Base-by-base conservation (phyloP, 805 yeast genomes). In the Yarrowia sp. region DNA sequence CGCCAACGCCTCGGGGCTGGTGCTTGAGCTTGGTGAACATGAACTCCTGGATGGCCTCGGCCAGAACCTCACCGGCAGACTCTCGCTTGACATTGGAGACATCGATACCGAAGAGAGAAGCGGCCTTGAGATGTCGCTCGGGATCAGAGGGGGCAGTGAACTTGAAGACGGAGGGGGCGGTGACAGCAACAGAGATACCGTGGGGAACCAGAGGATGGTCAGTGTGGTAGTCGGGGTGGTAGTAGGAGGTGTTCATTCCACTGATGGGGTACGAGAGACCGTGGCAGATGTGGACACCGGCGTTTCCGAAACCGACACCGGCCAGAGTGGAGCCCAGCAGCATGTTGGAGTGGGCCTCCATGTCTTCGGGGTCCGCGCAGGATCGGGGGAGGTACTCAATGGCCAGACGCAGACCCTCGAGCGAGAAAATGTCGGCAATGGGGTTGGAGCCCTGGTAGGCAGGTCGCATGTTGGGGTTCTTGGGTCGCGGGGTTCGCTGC, bases 401-500 rank as follows among this genome's bases (percentile, higher is more conserved):
- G 53, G 79, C 75, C 78, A 81, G 73, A 43, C 76, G 74, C 63
- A 81, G 73, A 17, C 82, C 83, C 66, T 79, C 81, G 69, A 80
- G 71, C 38, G 81, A 79, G 72, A 80, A 80, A 39, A 81, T 76
- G 67, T 81, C 83, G 4, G 82, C 78, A 67, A 81, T 80, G 30
- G 83, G 83, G 73, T 79, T 80, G 19, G 83, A 80, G n/a, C 81
- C 81, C 70, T 79, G 81, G 69, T 79, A 79, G 1, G 81, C 79
- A 3, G 81, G 81, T 10, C 81, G 75, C 46, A 75, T 67, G 65
- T 76, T 68, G n/a, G 81, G 81, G 68, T 76, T 74, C 0, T 73
- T 38, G 5, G 81, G 81, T 3, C 80, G 76, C 6, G 81, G 81
- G 2, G 77, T 74, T 36, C 81, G 76, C 73, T 76, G 73, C 67